Evolutionary conservation across 805 yeast species (phyloP), one percentile per base, ranked within the genome.

Genomic region (Monosporozyma yasuniensis): DNA sequence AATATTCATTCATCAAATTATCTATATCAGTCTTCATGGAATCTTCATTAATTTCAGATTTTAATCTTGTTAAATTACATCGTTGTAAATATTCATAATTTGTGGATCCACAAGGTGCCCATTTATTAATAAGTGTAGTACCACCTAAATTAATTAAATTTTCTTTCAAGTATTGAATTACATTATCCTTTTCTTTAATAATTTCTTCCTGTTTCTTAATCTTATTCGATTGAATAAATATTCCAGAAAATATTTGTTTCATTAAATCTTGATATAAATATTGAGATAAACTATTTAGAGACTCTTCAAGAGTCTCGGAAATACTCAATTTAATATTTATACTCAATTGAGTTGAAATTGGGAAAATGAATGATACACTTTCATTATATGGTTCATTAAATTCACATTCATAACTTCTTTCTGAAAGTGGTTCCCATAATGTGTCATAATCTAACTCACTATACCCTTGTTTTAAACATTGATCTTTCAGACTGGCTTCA

Each of bases 61-160:
- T 32, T n/a, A 32, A 14, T 12, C 14, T 32, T 32, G 16, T 5
- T 4, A 14, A 12, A 3, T 39, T 8, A 12, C 11, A 21, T 39
- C 14, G 21, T 12, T 39, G 25, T 14, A 65, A 46, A 0, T 52
- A 47, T 25, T 54, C 50, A 6, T 56, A 48, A 53, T 69, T 67
- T 3, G 52, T 23, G 1, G 71, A 68, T 8, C 61, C 63, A 6
- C 45, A 45, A 1, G 70, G 71, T 9, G 68, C 70, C 70, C 70
- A 67, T 52, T 57, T 62, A 1, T 55, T 43, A 4, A 68, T 49
- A 0, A 59, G 47, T 25, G 52, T 56, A 2, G 44, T 49, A 14
- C 59, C 62, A 1, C 61, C 63, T 2, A 55, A 30, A 6, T 61
- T 64, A 6, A 56, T 57, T 18, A 68, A 45, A 12, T 57, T 60